phyloP scores from a whole-genome alignment of 352 stramenopile genomes.

The Pythium vanterpoolii region DNA sequence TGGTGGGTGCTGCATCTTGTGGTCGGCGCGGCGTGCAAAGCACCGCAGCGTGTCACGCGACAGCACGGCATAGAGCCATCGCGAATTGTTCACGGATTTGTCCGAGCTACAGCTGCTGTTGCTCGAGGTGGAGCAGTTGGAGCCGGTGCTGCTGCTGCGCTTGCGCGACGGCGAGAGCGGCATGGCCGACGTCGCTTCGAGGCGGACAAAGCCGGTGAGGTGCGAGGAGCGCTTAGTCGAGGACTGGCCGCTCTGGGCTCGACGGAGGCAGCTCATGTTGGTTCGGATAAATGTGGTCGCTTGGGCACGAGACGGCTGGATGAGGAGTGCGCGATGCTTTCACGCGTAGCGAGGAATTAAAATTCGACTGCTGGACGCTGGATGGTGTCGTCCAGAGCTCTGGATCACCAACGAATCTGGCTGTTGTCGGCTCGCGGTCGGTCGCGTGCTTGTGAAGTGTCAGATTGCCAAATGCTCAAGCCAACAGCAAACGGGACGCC shows the following conservation, averaged over 20 bases:
- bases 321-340: slow-evolving; percentile 7
- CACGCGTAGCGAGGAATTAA: neutral
- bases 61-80: slow-evolving; percentile 31
- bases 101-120: slow-evolving; percentile 11
- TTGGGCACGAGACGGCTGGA: neutral
- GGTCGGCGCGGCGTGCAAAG: slow-evolving; percentile 26
- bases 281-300: neutral
- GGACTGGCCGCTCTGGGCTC: slow-evolving; percentile 23
- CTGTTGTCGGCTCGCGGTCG: neutral
- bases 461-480: slow-evolving; percentile 14
- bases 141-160: slow-evolving; percentile 23
- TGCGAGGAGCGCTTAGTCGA: slow-evolving; percentile 19
- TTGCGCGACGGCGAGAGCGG: slow-evolving; percentile 20
- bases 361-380: neutral
- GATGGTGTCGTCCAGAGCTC: neutral
- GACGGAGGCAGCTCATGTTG: slow-evolving; percentile 25
- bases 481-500: neutral
- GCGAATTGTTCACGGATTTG: slow-evolving; percentile 10
- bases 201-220: slow-evolving; percentile 27
- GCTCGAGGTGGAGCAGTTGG: slow-evolving; percentile 9
- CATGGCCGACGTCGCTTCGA: slow-evolving; percentile 7
- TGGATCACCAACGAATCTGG: slow-evolving; percentile 14
- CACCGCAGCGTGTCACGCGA: slow-evolving; percentile 21
- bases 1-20: slow-evolving; percentile 27
- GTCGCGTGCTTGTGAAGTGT: slow-evolving; percentile 20